Evolutionary conservation across 805 yeast genomes (phyloP).

Genomic region (Saccharomycopsis lassenensis): DNA sequence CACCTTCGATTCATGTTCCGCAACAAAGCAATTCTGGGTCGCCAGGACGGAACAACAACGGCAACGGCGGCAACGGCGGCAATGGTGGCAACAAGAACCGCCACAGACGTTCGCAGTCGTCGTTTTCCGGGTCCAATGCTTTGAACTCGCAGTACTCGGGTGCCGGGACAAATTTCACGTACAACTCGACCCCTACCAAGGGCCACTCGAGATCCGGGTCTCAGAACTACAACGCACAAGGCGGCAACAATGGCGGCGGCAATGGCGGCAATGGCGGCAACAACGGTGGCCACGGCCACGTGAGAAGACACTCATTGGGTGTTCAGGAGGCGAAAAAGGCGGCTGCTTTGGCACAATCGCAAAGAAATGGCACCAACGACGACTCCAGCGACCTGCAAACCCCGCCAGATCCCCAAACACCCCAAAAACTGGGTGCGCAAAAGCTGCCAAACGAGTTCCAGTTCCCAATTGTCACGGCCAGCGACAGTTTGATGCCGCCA

Average conservation of each 20-base stretch:
- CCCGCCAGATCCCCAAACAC: constrained; percentile 10
- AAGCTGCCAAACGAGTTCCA: constrained; percentile 47
- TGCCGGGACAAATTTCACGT: constrained; percentile 17
- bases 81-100: constrained; percentile 18
- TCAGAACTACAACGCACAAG: constrained; percentile 1
- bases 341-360: constrained; percentile 85
- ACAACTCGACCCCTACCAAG: too few species aligned
- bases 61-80: too few species aligned
- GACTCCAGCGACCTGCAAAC: too few species aligned
- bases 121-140: constrained; percentile 26
- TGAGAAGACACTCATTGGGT: constrained; percentile 86
- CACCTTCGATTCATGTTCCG: constrained; percentile 15
- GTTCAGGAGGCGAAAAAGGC: constrained; percentile 89
- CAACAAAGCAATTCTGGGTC: constrained; percentile 19
- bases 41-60: constrained; percentile 20
- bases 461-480: constrained; percentile 43
- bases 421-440: constrained; percentile 46
- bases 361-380: constrained; percentile 43
- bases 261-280: too few species aligned
- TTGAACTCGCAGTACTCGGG: constrained; percentile 23
- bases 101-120: constrained; percentile 41
- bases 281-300: constrained; percentile 60
- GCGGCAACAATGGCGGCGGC: too few species aligned
- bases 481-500: constrained; percentile 35
- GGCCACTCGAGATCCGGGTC: constrained; percentile 1